Base-by-base conservation (phyloP, 805 yeast species). In the Martiniozyma abietophila region DNA sequence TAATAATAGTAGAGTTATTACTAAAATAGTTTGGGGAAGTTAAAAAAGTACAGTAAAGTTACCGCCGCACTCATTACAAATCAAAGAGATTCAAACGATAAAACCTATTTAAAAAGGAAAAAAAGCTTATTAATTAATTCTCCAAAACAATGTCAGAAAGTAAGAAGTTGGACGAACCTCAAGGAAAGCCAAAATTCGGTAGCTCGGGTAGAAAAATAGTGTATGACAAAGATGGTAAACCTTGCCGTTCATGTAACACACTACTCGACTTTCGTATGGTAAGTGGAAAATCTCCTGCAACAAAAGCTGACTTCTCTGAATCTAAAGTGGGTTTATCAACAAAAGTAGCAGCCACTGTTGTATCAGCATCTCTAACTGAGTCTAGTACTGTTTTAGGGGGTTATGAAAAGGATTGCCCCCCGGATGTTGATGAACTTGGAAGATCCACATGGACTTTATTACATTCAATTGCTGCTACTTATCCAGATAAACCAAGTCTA, bases 221-320 rank as follows among this genome's bases (percentile, higher is more conserved):
- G 16, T 74, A 82, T 38, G 96, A 83, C 50, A 77, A 83, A 52
- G 80, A 89, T 56, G 97, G 97, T 1, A 88, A 84, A 56, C 96
- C 96, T 86, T 89, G 98, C 51, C 89, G 96, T 34, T 62, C 95
- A 2, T 89, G 98, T 54, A 88, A 88, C 58, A 59, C 86, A 0
- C 59, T 89, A 24, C 55, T 75, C 27, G 96, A 89, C 52, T 89
- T 89, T 57, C 78, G 76, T 53, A 61, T 71, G 53, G 89, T 77
- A 5, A 69, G 49, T 5, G 28, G 34, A 19, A 25, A 45, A 1
- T 51, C 54, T 19, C 58, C 58, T 4, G 26, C 28, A 8, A 24
- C 33, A 8, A 18, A 21, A n/a, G 27, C 34, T 5, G 10, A 34
- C 18, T 40, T 31, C 6, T 36, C 39, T 7, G 34, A 42, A 6